Evolutionary conservation across 306 rosid genomes (phyloP), one percentile per base, ranked within the genome.

Genomic region (Gastrolobium villosum): DNA sequence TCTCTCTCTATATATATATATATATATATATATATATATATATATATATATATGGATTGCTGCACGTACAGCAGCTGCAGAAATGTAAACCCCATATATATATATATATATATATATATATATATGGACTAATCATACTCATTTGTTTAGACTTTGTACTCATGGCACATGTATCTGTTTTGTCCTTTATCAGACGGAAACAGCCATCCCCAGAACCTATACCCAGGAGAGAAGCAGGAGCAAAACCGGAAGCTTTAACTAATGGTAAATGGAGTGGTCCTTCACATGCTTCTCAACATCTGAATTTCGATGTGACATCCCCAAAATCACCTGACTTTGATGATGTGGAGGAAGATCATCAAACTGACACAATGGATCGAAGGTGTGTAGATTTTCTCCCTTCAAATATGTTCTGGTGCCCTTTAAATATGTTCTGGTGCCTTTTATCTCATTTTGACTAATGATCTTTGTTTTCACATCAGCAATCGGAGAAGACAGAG

Each of bases 401-500:
- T 26, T 44, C 50, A 61, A 60, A 32, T 7, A 41, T 65, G 30
- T 48, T 45, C 36, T 31, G 45, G 30, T 53, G 8, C 72, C 64
- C 39, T 37, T 31, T 39, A 63, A 60, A 32, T 7, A 41, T 65
- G 30, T 48, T 45, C 36, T 31, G 45, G 30, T 53, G 8, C 72
- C 64, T 44, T 37, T 31, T 39, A 63, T 40, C 64, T 41, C 46
- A 62, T 81, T 76, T 64, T 59, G 5, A 55, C 77, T 78, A 50
- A 83, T 10, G 14, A 60, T 73, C 36, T 37, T 68, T 45, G 71
- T 14, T 56, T 80, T 70, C 41, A 52, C 34, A 43, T 77, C 79
- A 91, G 97, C 88, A 92, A 86, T 73, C 86, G 98, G 41, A 84
- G 90, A 57, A 89, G 96, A 82, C 94, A 89, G 81, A 90, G 90